phyloP scores from a whole-genome alignment of 768 basidiomycete genomes.

The Dacryopinax spathularia region DNA sequence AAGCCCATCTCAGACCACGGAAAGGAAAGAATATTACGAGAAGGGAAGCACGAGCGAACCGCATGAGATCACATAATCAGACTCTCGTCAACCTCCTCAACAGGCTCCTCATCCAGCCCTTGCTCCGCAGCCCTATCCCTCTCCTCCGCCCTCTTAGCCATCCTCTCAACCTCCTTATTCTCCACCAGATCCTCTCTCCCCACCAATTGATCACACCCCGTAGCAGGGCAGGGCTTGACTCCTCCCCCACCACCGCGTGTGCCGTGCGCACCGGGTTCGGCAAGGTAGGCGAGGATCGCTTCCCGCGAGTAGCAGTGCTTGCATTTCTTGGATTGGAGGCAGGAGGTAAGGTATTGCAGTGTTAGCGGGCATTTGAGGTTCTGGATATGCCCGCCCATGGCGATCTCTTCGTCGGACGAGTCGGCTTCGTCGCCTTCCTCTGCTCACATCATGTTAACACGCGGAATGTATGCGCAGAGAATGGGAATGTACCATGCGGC shows the following conservation, averaged over 20 bases:
- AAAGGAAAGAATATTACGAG: too few relatives aligned
- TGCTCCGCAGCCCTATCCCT: background rate
- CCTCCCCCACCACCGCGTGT: background rate
- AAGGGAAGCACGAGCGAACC: background rate
- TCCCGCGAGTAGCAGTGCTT: conserved; percentile 67
- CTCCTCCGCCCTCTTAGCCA: conserved; percentile 1
- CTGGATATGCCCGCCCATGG: conserved; percentile 73
- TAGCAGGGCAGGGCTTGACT: conserved; percentile 21
- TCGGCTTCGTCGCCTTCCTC: conserved; percentile 63
- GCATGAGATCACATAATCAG: background rate
- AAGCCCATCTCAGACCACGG: too few relatives aligned
- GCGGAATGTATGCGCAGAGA: background rate
- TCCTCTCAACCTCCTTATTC: conserved; percentile 8
- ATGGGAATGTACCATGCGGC: conserved; percentile 5
- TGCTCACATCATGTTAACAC: conserved; percentile 20
- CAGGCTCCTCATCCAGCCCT: background rate
- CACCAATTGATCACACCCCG: conserved; percentile 19
- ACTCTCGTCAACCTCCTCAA: background rate
- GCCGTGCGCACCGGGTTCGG: background rate
- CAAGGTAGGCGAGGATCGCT: conserved; percentile 54
- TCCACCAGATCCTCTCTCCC: conserved; percentile 19
- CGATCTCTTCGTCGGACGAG: conserved; percentile 76
- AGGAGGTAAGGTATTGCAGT: conserved; percentile 20
- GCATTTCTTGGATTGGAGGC: conserved; percentile 32
- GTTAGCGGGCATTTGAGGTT: conserved; percentile 77